Percentiles rank a stretch among this genome's conserved stretches.
Evolutionary conservation across 1,139 yeast genomes (phyloP).

Genomic region (Arxiozyma slooffiae): DNA sequence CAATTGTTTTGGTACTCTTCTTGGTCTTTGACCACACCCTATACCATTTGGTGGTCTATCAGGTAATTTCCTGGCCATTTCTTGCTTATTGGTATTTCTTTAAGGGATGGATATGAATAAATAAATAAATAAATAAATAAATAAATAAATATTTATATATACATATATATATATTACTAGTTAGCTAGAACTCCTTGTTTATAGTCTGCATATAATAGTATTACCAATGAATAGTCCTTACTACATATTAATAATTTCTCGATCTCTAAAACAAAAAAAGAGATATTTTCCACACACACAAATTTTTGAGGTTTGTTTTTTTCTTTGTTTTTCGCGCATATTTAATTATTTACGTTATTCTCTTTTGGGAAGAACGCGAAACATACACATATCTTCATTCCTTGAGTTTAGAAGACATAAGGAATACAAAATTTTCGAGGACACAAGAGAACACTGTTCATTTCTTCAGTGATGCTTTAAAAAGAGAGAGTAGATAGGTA

Average conservation of each 20-base stretch:
- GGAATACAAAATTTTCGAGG: background rate
- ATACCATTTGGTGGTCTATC: constrained; percentile 32
- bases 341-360: too few species aligned
- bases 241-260: background rate
- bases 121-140: too few species aligned
- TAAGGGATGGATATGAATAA: too few species aligned
- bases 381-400: too few species aligned
- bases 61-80: constrained; percentile 27
- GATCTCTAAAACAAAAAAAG: background rate
- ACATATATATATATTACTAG: background rate
- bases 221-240: too few species aligned
- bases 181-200: background rate
- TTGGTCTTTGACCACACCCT: constrained; percentile 31
- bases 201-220: too few species aligned
- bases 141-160: too few species aligned
- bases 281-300: background rate
- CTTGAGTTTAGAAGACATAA: too few species aligned
- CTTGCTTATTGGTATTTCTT: too few species aligned
- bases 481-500: too few species aligned
- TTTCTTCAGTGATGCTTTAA: too few species aligned
- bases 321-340: background rate
- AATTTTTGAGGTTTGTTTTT: background rate
- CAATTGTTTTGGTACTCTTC: constrained; percentile 25
- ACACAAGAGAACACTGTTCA: too few species aligned
- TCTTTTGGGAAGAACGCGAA: background rate